A percentile compares a stretch with the other conserved stretches of the same genome.
Conservation (phyloP, 768 basidiomycete genomes). For the Leucocoprinus leucothites region DNA sequence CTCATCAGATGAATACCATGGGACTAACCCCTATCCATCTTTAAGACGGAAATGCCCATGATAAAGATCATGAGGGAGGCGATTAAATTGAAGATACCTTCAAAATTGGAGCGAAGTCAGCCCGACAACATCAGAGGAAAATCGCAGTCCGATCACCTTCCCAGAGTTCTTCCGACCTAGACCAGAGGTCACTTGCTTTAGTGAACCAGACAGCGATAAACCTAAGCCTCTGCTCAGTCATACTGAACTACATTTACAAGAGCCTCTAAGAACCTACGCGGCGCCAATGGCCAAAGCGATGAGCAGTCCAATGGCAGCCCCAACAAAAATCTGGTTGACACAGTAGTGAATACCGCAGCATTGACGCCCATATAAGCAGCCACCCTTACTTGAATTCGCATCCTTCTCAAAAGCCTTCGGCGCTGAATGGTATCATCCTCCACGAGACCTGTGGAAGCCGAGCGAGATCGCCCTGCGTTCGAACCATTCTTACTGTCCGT, state of each 20-base stretch:
- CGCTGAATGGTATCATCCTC: slow-evolving; percentile 28
- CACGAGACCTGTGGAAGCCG: slow-evolving; percentile 15
- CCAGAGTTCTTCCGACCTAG: slow-evolving; percentile 85
- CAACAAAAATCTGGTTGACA: slow-evolving; percentile 62
- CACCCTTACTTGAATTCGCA: slow-evolving; percentile 58
- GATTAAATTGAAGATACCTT: slow-evolving; percentile 68
- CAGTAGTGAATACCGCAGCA: neutral
- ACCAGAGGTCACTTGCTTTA: slow-evolving; percentile 80
- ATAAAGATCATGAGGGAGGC: slow-evolving; percentile 82
- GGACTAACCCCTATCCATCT: slow-evolving; percentile 70
- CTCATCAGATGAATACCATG: neutral
- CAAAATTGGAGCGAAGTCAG: neutral
- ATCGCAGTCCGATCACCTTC: slow-evolving; percentile 69
- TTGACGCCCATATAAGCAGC: neutral
- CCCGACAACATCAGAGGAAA: neutral
- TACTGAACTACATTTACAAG: too few species aligned
- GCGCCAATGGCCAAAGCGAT: slow-evolving; percentile 83
- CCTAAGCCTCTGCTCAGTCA: slow-evolving; percentile 17
- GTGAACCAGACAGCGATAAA: slow-evolving; percentile 98
- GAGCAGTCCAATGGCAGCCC: slow-evolving; percentile 69
- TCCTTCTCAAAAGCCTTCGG: slow-evolving; percentile 56
- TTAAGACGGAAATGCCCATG: slow-evolving; percentile 94
- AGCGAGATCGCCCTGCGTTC: slow-evolving; percentile 19
- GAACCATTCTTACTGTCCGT: slow-evolving; percentile 24
- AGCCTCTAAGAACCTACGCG: slow-evolving; percentile 38